These are phyloP conservation scores for Asterionellopsis glacialis DNA, from an alignment of 108 stramenopile genomes.

Conservation along the genomic window DNA sequence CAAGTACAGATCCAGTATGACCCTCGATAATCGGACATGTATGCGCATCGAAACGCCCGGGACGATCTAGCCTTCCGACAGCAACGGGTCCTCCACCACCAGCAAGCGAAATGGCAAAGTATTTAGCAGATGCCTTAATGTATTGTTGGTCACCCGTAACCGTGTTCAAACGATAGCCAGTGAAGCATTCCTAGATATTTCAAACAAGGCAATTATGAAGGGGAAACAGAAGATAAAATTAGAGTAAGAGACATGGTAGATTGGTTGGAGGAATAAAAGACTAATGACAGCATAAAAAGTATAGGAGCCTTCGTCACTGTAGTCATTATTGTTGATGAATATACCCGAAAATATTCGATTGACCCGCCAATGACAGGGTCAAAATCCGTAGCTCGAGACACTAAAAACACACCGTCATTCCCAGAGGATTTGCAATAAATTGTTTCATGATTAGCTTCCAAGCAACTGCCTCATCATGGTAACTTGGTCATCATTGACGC, in stretches of 20 bases:
- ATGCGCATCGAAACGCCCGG: conserved; percentile 79
- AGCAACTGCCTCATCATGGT: no score
- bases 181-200: conserved; percentile 56
- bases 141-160: conserved; percentile 97
- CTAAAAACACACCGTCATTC: no score
- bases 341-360: no score
- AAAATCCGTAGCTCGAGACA: no score
- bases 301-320: no score
- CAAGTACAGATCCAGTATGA: conserved; percentile 89
- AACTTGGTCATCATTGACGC: no score
- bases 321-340: not conserved
- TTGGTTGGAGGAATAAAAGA: not conserved
- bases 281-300: no score
- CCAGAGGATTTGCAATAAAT: no score
- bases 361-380: no score
- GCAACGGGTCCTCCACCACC: conserved; percentile 94
- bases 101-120: conserved; percentile 91
- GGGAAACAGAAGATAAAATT: not conserved
- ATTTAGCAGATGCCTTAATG: conserved; percentile 98
- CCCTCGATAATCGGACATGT: conserved; percentile 80
- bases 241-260: conserved; percentile 6
- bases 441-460: no score
- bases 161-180: conserved; percentile 87
- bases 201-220: not conserved
- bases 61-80: conserved; percentile 81